These are phyloP conservation scores for Arthrobotrys sinensis DNA, from an alignment of 2,329 filamentous ascomycete genomes.

Conservation along the genomic window DNA sequence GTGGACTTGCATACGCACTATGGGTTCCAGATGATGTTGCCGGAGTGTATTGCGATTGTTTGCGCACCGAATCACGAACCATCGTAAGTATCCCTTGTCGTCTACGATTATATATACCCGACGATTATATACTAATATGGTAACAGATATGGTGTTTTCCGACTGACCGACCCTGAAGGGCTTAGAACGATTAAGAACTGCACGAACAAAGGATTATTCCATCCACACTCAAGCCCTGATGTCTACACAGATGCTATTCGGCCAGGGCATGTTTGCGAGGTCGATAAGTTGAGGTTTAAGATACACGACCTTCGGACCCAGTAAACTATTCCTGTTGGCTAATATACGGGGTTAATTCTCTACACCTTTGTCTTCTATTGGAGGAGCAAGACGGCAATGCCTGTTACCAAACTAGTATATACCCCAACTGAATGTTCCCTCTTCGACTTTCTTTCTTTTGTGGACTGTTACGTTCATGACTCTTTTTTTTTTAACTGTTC, in stretches of 20 bases:
- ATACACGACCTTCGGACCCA: slow-evolving; percentile 75
- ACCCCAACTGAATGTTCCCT: neutral
- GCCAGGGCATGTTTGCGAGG: slow-evolving; percentile 74
- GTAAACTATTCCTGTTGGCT: slow-evolving; percentile 1
- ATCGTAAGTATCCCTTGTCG: slow-evolving; percentile 73
- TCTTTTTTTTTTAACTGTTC: neutral
- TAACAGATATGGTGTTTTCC: slow-evolving; percentile 86
- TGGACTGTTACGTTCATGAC: slow-evolving; percentile 1
- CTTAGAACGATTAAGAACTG: slow-evolving; percentile 87
- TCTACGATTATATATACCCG: neutral
- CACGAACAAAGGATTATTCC: slow-evolving; percentile 83
- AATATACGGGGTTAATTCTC: neutral
- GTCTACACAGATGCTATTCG: slow-evolving; percentile 69
- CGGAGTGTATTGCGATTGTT: slow-evolving; percentile 96
- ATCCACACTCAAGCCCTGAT: slow-evolving; percentile 76
- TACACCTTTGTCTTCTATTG: neutral
- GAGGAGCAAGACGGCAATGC: no score
- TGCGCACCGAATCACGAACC: slow-evolving; percentile 87
- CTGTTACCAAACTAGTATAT: neutral
- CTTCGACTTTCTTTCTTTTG: neutral
- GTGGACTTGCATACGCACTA: slow-evolving; percentile 93
- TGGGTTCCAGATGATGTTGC: slow-evolving; percentile 95
- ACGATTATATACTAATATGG: slow-evolving; percentile 55
- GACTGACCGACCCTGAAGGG: slow-evolving; percentile 92
- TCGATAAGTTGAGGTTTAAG: slow-evolving; percentile 74